A percentile compares a stretch with the other conserved stretches of the same genome.
These are phyloP conservation scores for Cadophora malorum DNA, from an alignment of 2,329 filamentous ascomycete species.

Conservation along the genomic window DNA sequence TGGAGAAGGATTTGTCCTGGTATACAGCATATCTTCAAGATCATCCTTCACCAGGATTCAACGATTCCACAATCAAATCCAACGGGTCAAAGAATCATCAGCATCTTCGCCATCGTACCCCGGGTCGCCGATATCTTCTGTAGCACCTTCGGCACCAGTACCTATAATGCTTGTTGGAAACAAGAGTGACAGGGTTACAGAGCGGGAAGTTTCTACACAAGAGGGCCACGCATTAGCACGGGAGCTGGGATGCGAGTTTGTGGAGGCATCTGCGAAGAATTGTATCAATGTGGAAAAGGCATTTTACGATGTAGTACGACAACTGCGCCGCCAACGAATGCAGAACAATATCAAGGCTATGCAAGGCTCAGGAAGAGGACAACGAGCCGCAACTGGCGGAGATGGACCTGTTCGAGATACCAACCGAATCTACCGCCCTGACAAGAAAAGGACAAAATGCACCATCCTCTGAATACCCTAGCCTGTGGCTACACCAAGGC, in stretches of 20 bases:
- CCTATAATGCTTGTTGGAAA: conserved; percentile 99
- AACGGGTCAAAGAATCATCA: conserved; percentile 92
- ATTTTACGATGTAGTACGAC: conserved; percentile 95
- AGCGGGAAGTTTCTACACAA: conserved; percentile 95
- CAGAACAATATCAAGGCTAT: conserved; percentile 34
- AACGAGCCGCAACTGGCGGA: conserved; percentile 36
- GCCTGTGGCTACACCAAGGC: conserved; percentile 19
- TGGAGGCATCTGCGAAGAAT: conserved; percentile 96
- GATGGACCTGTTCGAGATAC: conserved; percentile 38
- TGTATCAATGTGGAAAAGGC: conserved; percentile 98
- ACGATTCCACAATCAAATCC: conserved; percentile 95
- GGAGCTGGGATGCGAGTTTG: conserved; percentile 93
- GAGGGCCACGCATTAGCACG: conserved; percentile 91
- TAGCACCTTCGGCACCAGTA: conserved; percentile 63
- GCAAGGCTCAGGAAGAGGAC: conserved; percentile 36
- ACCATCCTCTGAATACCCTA: conserved; percentile 45
- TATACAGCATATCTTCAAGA: conserved; percentile 97
- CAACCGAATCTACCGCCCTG: conserved; percentile 40
- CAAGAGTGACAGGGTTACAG: conserved; percentile 95
- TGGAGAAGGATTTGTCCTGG: conserved; percentile 94
- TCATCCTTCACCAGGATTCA: conserved; percentile 95
- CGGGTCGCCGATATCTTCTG: conserved; percentile 71
- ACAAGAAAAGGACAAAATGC: conserved; percentile 40
- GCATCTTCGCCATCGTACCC: conserved; percentile 78
- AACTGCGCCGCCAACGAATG: conserved; percentile 83